Conservation (phyloP, 2,329 filamentous ascomycete genomes). For the Hirsutella thompsonii region DNA sequence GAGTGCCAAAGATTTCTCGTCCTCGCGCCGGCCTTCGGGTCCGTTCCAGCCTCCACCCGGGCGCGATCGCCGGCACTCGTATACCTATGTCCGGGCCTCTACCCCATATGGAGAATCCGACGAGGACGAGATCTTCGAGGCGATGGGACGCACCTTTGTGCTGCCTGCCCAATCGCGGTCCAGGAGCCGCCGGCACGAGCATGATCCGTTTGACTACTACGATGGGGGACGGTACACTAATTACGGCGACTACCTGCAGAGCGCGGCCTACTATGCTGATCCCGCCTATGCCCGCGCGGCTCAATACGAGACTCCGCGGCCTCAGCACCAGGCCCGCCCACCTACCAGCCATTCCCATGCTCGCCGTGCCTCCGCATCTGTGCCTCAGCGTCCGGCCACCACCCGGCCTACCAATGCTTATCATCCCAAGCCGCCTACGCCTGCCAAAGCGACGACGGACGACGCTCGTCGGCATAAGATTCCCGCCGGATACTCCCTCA, state of each 20-base stretch:
- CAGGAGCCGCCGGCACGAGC: conserved; percentile 16
- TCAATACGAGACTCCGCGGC: conserved; percentile 29
- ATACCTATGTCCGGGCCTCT: conserved; percentile 45
- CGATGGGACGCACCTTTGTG: conserved; percentile 39
- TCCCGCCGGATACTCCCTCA: conserved; percentile 80
- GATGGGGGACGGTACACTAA: conserved; percentile 45
- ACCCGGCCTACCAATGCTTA: conserved; percentile 27
- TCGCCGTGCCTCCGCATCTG: conserved; percentile 34
- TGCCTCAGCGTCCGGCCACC: conserved; percentile 39
- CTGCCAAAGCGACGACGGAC: conserved; percentile 39
- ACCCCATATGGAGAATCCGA: conserved; percentile 49
- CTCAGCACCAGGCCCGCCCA: conserved; percentile 24
- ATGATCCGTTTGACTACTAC: conserved; percentile 28
- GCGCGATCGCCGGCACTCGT: conserved; percentile 43
- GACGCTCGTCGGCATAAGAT: conserved; percentile 59
- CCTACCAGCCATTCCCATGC: conserved; percentile 28
- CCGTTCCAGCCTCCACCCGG: conserved; percentile 20
- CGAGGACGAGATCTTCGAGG: conserved; percentile 48
- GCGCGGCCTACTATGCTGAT: conserved; percentile 21
- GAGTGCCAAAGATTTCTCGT: conserved; percentile 42
- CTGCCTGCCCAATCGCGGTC: conserved; percentile 35
- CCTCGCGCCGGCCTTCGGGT: conserved; percentile 26
- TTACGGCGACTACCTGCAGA: conserved; percentile 43
- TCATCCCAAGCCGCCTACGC: conserved; percentile 16
- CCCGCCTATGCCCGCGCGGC: conserved; percentile 21